Conservation (phyloP, 2,329 filamentous ascomycete species). For the Lasiodiplodia citricola region DNA sequence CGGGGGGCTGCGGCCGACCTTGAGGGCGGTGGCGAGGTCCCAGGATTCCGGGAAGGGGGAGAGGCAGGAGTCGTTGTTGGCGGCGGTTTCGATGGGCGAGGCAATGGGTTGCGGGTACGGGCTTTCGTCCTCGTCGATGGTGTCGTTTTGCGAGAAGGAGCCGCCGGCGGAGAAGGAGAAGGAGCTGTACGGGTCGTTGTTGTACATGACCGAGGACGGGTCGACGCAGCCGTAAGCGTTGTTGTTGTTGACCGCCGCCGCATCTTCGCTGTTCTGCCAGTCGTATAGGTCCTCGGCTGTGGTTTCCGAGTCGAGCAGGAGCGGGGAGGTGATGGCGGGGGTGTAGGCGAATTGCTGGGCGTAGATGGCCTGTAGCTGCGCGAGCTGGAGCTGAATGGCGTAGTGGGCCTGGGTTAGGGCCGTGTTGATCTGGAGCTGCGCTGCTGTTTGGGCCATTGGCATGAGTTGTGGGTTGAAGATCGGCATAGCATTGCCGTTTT, state of each 20-base stretch:
- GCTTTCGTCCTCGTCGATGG: neutral
- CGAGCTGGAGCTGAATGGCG: neutral
- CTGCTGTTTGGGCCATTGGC: neutral
- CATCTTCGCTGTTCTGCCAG: slow-evolving; percentile 8
- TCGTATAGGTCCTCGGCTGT: slow-evolving; percentile 17
- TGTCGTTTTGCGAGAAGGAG: slow-evolving; percentile 8
- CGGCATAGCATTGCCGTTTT: neutral
- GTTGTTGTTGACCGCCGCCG: neutral
- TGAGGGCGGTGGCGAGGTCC: slow-evolving; percentile 5
- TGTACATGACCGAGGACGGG: neutral
- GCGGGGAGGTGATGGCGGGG: neutral
- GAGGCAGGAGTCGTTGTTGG: neutral
- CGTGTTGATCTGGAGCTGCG: slow-evolving; percentile 6
- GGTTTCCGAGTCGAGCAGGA: slow-evolving; percentile 18
- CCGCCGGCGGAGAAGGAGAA: neutral
- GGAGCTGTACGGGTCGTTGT: slow-evolving; percentile 9
- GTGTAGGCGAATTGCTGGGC: neutral
- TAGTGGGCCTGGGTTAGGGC: neutral
- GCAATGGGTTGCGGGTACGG: neutral
- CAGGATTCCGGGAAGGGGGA: slow-evolving; percentile 9
- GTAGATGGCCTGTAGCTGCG: neutral
- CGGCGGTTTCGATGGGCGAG: neutral
- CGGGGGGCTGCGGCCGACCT: neutral
- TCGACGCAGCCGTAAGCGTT: slow-evolving; percentile 7
- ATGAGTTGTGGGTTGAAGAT: slow-evolving; percentile 9